phyloP scores from a whole-genome alignment of 371 early-diverging fungal species.

The Saksenaea oblongispora region DNA sequence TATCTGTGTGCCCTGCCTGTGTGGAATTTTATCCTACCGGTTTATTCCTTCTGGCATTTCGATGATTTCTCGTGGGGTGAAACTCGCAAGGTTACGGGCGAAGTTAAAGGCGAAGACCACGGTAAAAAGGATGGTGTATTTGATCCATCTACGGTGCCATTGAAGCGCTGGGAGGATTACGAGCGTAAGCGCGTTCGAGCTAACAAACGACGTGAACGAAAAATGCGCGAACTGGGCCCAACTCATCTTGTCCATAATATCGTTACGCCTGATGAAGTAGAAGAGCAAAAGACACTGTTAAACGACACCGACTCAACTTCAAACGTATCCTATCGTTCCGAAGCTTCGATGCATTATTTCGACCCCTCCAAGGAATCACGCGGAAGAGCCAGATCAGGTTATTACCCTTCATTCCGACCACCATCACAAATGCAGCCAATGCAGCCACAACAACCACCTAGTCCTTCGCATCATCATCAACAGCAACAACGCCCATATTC shows the following conservation, averaged over 20 bases:
- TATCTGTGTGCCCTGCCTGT: conserved; percentile 92
- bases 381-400: conserved; percentile 29
- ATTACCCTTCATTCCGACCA: conserved; percentile 27
- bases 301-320: background rate
- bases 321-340: background rate
- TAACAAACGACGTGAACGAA: conserved; percentile 52
- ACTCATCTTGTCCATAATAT: conserved; percentile 17
- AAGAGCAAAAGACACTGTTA: background rate
- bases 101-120: conserved; percentile 75
- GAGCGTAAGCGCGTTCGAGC: conserved; percentile 27
- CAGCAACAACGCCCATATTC: background rate
- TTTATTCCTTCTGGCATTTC: conserved; percentile 98
- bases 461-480: background rate
- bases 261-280: conserved; percentile 11
- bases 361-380: conserved; percentile 35
- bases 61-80: conserved; percentile 99
- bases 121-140: conserved; percentile 54
- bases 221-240: conserved; percentile 32
- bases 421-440: conserved; percentile 10
- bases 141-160: conserved; percentile 53
- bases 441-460: background rate
- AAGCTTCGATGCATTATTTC: conserved; percentile 25
- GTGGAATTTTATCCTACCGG: conserved; percentile 94
- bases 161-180: conserved; percentile 63
- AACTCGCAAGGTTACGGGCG: conserved; percentile 81